These are phyloP conservation scores for Priceomyces carsonii DNA, from an alignment of 805 yeast genomes.

Conservation along the genomic window DNA sequence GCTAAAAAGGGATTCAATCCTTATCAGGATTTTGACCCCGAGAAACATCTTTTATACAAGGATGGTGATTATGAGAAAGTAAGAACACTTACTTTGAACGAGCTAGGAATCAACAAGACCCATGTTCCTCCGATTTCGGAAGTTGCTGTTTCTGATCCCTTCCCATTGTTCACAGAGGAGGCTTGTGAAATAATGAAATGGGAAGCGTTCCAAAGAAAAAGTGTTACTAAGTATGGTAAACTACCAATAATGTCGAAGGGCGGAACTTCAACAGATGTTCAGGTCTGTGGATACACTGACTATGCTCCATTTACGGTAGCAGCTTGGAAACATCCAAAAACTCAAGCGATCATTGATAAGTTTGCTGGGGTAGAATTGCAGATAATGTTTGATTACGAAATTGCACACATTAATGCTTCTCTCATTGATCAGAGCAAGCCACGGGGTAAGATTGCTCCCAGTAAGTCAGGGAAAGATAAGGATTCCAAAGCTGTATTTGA, in stretches of 20 bases:
- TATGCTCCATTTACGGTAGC: conserved; percentile 23
- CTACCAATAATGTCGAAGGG: conserved; percentile 23
- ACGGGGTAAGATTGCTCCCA: too few species aligned
- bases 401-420: conserved; percentile 27
- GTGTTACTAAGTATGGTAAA: conserved; percentile 23
- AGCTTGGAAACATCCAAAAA: conserved; percentile 31
- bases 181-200: conserved; percentile 29
- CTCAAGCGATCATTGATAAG: conserved; percentile 22
- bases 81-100: conserved; percentile 36
- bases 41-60: conserved; percentile 11
- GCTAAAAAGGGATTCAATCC: conserved; percentile 2
- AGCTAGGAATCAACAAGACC: conserved; percentile 36
- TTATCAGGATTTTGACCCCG: background rate
- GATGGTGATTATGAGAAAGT: conserved; percentile 28
- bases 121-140: conserved; percentile 33
- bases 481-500: conserved; percentile 12
- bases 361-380: conserved; percentile 29
- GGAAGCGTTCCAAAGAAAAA: conserved; percentile 23
- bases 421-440: conserved; percentile 10
- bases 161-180: conserved; percentile 29
- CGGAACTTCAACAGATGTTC: conserved; percentile 30
- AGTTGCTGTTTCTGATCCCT: conserved; percentile 32
- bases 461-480: conserved; percentile 8
- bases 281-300: conserved; percentile 23
- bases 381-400: conserved; percentile 27